These are phyloP conservation scores for Tylopilus felleus DNA, from an alignment of 768 basidiomycete species.

Conservation along the genomic window DNA sequence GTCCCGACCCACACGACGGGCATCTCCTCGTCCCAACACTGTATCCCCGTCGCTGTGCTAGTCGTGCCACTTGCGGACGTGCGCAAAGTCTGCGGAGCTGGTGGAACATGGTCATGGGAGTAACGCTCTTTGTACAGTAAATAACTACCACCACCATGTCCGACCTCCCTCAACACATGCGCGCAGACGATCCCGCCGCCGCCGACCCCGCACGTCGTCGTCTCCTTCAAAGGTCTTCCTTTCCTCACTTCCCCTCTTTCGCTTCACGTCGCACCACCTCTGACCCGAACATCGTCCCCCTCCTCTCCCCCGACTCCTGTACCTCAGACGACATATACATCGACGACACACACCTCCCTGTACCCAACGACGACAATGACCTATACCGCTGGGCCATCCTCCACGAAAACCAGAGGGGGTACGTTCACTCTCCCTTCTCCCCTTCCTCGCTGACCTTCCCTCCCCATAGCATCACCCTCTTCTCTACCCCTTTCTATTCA, in stretches of 20 bases:
- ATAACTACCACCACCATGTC: constrained; percentile 7
- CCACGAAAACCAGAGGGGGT: constrained; percentile 86
- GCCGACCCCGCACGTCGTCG: constrained; percentile 48
- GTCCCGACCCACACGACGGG: constrained; percentile 55
- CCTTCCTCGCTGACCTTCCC: constrained; percentile 18
- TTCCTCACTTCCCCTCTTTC: constrained; percentile 33
- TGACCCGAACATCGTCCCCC: not conserved
- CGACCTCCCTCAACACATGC: constrained; percentile 39
- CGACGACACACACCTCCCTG: constrained; percentile 21
- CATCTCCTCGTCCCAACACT: constrained; percentile 35
- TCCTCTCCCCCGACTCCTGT: not conserved
- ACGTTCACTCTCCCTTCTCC: constrained; percentile 16
- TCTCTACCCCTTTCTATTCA: constrained; percentile 74
- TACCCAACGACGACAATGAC: constrained; percentile 39
- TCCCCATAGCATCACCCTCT: constrained; percentile 53
- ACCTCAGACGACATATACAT: constrained; percentile 30
- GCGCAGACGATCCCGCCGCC: constrained; percentile 40
- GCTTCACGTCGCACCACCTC: constrained; percentile 23
- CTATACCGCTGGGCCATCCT: constrained; percentile 73
- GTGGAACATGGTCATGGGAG: constrained; percentile 12
- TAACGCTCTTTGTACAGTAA: constrained; percentile 3
- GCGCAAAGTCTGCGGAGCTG: constrained; percentile 11
- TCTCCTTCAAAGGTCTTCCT: constrained; percentile 36
- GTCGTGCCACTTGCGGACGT: not conserved
- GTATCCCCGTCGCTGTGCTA: constrained; percentile 18